Percentiles rank a stretch among this genome's conserved stretches.
phyloP scores from a whole-genome alignment of 2,329 filamentous ascomycete species.

The Neoscytalidium dimidiatum region DNA sequence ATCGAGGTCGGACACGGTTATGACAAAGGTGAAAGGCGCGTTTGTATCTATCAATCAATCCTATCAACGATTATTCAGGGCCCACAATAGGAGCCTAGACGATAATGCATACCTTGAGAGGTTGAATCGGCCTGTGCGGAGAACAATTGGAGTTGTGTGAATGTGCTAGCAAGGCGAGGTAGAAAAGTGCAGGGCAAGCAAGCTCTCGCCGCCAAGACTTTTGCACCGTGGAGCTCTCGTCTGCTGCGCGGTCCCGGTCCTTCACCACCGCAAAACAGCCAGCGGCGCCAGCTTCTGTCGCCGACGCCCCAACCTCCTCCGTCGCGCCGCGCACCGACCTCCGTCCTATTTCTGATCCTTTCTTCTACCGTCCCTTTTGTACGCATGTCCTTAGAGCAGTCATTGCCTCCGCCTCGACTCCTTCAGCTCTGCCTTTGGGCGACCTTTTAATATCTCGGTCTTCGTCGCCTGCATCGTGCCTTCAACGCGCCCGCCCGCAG shows the following conservation, averaged over 20 bases:
- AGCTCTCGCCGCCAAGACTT: conserved; percentile 5
- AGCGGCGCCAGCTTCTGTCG: not conserved
- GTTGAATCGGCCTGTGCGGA: not conserved
- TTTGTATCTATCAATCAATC: not conserved
- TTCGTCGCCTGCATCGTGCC: not conserved
- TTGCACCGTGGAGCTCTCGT: conserved; percentile 2
- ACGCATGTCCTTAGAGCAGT: conserved; percentile 2
- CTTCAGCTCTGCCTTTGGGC: conserved; percentile 11
- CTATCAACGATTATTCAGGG: not conserved
- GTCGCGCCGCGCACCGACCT: conserved; percentile 7
- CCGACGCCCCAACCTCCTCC: not conserved
- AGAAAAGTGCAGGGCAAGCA: not conserved
- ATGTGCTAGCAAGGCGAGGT: not conserved
- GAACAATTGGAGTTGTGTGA: not conserved
- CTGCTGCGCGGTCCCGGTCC: not conserved
- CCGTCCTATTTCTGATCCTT: not conserved
- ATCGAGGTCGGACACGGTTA: not conserved
- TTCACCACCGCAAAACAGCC: conserved; percentile 8
- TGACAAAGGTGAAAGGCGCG: not conserved
- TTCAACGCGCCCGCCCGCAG: conserved; percentile 11
- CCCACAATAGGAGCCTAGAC: too few relatives aligned
- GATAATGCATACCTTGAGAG: not conserved
- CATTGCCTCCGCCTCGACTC: conserved; percentile 11
- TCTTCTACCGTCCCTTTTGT: conserved; percentile 9
- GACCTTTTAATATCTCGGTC: conserved; percentile 11